Evolutionary conservation across 257 asterid genomes (phyloP).

Genomic region (Plantago major): DNA sequence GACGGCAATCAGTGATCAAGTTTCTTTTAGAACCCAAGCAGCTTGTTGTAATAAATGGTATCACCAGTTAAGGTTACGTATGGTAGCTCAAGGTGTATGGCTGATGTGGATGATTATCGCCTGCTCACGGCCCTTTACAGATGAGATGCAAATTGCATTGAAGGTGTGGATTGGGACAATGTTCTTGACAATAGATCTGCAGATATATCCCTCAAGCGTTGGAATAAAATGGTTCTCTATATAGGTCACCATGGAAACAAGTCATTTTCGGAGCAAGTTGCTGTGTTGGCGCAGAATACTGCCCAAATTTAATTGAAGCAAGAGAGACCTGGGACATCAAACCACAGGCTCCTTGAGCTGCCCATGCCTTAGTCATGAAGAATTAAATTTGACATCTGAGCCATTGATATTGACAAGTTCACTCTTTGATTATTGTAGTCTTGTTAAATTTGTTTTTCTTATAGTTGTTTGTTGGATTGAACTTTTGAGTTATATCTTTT

Average conservation of each 20-base stretch:
- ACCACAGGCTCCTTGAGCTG: slow-evolving; percentile 35
- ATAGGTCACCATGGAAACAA: slow-evolving; percentile 38
- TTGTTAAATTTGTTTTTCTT: background rate
- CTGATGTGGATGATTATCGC: too few species aligned
- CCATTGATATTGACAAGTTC: background rate
- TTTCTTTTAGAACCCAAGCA: slow-evolving; percentile 29
- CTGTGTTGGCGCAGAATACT: slow-evolving; percentile 46
- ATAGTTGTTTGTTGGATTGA: background rate
- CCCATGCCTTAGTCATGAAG: background rate
- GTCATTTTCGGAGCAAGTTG: slow-evolving; percentile 43
- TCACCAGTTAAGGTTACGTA: slow-evolving; percentile 36
- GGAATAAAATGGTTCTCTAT: slow-evolving; percentile 56
- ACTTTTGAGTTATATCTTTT: too few species aligned
- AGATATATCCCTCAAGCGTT: slow-evolving; percentile 42
- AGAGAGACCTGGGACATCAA: slow-evolving; percentile 55
- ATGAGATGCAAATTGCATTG: slow-evolving; percentile 46
- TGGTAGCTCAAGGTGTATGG: slow-evolving; percentile 48
- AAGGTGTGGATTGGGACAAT: slow-evolving; percentile 60
- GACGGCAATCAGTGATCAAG: slow-evolving; percentile 42
- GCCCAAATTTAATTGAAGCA: slow-evolving; percentile 45
- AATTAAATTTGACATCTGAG: background rate
- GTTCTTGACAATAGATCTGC: slow-evolving; percentile 43
- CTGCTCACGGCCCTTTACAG: slow-evolving; percentile 28
- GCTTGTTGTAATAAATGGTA: slow-evolving; percentile 46
- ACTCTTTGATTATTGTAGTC: background rate